phyloP scores from a whole-genome alignment of 495 filamentous ascomycete genomes.

The Jackrogersella minutella region DNA sequence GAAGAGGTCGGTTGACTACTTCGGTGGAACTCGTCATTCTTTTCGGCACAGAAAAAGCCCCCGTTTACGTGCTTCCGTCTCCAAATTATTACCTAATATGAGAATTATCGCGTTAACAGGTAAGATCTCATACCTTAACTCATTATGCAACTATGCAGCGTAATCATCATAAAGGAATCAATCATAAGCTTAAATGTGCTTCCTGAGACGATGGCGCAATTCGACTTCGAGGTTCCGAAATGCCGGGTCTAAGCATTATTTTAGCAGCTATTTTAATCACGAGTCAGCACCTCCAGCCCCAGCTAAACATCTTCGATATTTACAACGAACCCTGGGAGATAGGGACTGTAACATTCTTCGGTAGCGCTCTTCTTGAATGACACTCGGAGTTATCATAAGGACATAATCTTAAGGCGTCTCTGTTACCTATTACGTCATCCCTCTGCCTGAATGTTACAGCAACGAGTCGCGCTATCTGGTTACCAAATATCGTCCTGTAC shows the following conservation, averaged over 20 bases:
- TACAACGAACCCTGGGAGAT: not conserved
- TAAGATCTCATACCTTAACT: not conserved
- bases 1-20: no score
- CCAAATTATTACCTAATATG: no score
- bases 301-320: not conserved
- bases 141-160: not conserved
- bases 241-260: not conserved
- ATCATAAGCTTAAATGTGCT: not conserved
- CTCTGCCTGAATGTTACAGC: not conserved
- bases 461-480: not conserved
- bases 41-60: no score
- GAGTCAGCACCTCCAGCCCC: not conserved
- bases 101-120: not conserved
- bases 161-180: not conserved
- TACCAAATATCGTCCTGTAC: not conserved
- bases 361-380: not conserved
- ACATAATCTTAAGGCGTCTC: not conserved
- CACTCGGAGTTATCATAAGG: not conserved
- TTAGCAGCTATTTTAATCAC: not conserved
- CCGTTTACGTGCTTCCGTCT: no score
- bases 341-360: not conserved
- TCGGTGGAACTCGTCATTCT: no score
- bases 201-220: slow-evolving; percentile 5
- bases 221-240: not conserved
- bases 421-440: slow-evolving; percentile 1